Evolutionary conservation across 73 alveolate genomes (phyloP), one percentile per base, ranked within the genome.

Genomic region (Chromera velia): DNA sequence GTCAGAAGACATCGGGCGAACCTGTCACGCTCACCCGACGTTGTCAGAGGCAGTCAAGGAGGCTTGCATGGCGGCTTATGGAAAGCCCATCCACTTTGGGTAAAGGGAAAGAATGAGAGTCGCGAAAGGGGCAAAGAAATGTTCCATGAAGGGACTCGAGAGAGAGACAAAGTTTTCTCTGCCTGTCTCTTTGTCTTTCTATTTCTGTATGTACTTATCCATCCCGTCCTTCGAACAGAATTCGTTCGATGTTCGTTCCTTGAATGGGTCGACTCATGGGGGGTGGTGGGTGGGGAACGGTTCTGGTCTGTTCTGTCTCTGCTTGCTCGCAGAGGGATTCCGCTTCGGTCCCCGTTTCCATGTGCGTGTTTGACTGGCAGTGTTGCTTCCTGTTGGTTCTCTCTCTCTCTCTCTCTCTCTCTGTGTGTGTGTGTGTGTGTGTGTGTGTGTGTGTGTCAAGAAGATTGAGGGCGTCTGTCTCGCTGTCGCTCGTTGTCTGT

Each of bases 11-110:
- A 72, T 93, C 64, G 98, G 55, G 22, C 4, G 55, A 13, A 93
- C 98, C 34, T 91, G 96, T 87, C 98, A 93, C 80, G 98, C 96
- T 64, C 98, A 93, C 74, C 98, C 98, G 34, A 92, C 96, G 48
- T 82, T 93, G 32, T 55, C 90, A 22, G 98, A 93, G 77, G 98
- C 96, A 19, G 81, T 93, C 75, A 93, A 93, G 85, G 98, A 93
- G 82, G 98, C 98, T 10, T 89, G 95, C 79, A 87, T 93, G 94
- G 94, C 95, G n/a, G 91, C 96, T 28, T 87, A 88, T 76, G 92
- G 78, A 72, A 93, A 93, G 83, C 90, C 98, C 28, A 93, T 93
- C 62, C 95, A 93, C 87, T 80, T 84, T 76, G 91, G 94, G 31
- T 71, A 17, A 71, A 7, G 55, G 55, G 22, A 13, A 13, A 7